Evolutionary conservation across 2,329 filamentous ascomycete species (phyloP).

Genomic region (Penicillium hordei): DNA sequence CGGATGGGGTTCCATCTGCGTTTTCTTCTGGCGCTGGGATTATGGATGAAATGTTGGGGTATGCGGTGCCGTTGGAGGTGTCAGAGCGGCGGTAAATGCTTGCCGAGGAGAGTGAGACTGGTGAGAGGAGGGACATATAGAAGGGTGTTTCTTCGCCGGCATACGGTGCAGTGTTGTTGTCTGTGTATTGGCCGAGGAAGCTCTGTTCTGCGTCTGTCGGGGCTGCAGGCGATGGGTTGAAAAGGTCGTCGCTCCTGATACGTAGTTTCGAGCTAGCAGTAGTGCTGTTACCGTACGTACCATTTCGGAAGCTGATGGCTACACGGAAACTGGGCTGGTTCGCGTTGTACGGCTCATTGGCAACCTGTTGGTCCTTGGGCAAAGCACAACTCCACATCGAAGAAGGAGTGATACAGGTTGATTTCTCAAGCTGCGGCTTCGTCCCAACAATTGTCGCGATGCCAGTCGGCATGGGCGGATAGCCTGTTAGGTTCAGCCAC

Average conservation of each 20-base stretch:
- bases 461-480: conserved; percentile 82
- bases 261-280: conserved; percentile 45
- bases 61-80: conserved; percentile 24
- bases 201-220: conserved; percentile 65
- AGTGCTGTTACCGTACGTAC: conserved; percentile 61
- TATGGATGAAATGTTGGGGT: conserved; percentile 51
- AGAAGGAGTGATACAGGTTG: conserved; percentile 68
- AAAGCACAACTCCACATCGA: conserved; percentile 85
- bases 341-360: conserved; percentile 61
- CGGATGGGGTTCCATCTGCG: conserved; percentile 68
- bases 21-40: conserved; percentile 66
- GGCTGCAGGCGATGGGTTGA: conserved; percentile 47
- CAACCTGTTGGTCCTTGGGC: conserved; percentile 72
- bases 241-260: conserved; percentile 36
- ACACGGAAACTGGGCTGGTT: conserved; percentile 77
- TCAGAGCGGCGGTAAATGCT: conserved; percentile 39
- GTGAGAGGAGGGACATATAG: conserved; percentile 70
- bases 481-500: conserved; percentile 84
- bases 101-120: conserved; percentile 41
- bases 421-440: conserved; percentile 62
- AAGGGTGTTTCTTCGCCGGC: conserved; percentile 86
- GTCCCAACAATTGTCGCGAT: conserved; percentile 75
- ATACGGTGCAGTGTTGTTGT: conserved; percentile 69
- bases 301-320: conserved; percentile 65
- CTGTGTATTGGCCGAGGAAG: conserved; percentile 84